Evolutionary conservation across 345 rosid species (phyloP), one percentile per base, ranked within the genome.

Genomic region (Noccaea caerulescens): DNA sequence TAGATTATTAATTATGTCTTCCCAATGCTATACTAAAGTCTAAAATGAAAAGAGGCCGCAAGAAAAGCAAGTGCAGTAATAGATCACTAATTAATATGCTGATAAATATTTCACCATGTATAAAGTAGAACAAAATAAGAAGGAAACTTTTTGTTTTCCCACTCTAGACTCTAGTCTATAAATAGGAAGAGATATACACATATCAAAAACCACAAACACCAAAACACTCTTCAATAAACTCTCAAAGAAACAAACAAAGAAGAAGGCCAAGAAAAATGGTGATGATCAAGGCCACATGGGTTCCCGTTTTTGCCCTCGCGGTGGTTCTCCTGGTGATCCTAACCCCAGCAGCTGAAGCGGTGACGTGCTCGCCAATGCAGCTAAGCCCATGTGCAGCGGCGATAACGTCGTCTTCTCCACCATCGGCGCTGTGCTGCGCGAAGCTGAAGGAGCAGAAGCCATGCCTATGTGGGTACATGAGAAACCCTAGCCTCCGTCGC

Each of bases 361-460:
- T 86, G 76, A 82, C 94, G 10, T 93, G 98, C 76, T 84, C 66
- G 51, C 94, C 97, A 10, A 77, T 83, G 32, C 82, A 93, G 77
- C 86, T 93, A 81, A 89, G 96, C 79, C 55, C 98, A 0, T 93
- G 98, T 71, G 97, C 81, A 27, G 55, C 80, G 23, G 98, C 97
- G 10, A 89, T 93, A 68, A 85, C 88, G 7, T 82, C 94, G 43
- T 75, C 85, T 10, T 25, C 92, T 43, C 90, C 86, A 18, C 97
- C 98, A 46, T 76, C 96, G 0, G 63, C 69, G 2, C 60, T 75
- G 45, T 93, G 98, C 77, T 93, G 98, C 81, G 73, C 65, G 57
- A 93, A 83, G 86, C 84, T 93, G 65, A 89, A 78, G 61, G 88
- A 89, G 30, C 98, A 93, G 79, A 82, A 82, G 79, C 97, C 98